Evolutionary conservation across 352 stramenopile genomes (phyloP).

Genomic region (Blastocystis sp.): DNA sequence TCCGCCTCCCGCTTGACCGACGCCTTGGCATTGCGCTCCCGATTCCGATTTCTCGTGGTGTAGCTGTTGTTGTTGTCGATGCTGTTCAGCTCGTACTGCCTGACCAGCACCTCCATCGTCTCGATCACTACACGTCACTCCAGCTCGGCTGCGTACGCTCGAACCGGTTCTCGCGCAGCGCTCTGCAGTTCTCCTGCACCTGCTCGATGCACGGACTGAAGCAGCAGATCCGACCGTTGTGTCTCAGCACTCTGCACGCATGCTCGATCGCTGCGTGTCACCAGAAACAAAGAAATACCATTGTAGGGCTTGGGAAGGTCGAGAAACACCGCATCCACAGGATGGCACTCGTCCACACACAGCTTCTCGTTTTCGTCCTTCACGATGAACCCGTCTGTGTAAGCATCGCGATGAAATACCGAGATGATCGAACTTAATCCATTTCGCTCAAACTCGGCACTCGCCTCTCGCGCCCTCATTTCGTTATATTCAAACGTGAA

Average conservation of each 20-base stretch:
- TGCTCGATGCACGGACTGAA: constrained; percentile 99
- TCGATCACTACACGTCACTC: constrained; percentile 55
- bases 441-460: constrained; percentile 85
- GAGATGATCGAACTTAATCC: constrained; percentile 80
- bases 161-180: constrained; percentile 73
- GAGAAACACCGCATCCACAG: constrained; percentile 86
- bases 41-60: constrained; percentile 13
- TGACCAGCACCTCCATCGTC: constrained; percentile 63
- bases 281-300: background rate
- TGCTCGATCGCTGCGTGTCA: constrained; percentile 76
- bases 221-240: constrained; percentile 81
- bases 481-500: constrained; percentile 98
- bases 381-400: constrained; percentile 72
- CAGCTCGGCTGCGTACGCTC: constrained; percentile 61
- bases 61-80: constrained; percentile 59
- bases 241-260: constrained; percentile 82
- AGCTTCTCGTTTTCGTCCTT: constrained; percentile 59
- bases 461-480: constrained; percentile 79
- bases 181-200: constrained; percentile 81
- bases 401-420: constrained; percentile 88
- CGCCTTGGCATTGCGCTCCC: background rate
- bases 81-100: constrained; percentile 59
- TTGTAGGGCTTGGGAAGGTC: constrained; percentile 92
- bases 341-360: constrained; percentile 57
- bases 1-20: background rate